These are phyloP conservation scores for Cyberlindnera mrakii DNA, from an alignment of 805 yeast species.

Conservation along the genomic window DNA sequence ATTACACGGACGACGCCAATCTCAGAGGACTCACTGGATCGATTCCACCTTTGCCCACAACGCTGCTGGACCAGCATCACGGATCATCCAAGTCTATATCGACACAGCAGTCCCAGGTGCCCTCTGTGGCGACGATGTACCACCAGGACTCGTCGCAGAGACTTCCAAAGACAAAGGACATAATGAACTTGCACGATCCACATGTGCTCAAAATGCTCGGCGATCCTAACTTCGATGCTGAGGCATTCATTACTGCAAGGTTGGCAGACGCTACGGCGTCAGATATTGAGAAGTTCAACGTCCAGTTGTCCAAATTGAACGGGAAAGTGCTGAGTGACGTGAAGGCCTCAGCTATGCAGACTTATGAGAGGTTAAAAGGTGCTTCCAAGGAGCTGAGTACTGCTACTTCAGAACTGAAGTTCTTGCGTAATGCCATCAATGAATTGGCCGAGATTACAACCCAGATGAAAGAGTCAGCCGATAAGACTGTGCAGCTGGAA, in stretches of 20 bases:
- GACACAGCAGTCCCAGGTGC: no score
- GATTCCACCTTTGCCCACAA: conserved; percentile 26
- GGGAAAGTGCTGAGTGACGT: conserved; percentile 49
- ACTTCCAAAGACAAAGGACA: conserved; percentile 4
- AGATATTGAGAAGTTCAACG: conserved; percentile 65
- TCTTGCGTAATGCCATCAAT: conserved; percentile 51
- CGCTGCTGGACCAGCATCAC: conserved; percentile 12
- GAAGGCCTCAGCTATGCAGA: conserved; percentile 51
- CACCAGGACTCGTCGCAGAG: no score
- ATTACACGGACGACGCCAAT: conserved; percentile 20
- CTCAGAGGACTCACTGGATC: conserved; percentile 8
- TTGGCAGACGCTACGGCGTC: conserved; percentile 62
- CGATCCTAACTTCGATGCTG: conserved; percentile 41
- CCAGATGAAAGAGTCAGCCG: conserved; percentile 57
- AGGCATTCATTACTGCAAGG: conserved; percentile 39
- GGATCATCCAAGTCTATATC: not conserved
- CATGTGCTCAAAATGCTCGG: conserved; percentile 30
- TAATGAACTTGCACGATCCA: conserved; percentile 16
- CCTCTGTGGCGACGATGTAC: no score
- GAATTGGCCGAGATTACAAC: conserved; percentile 55
- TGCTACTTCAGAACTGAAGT: conserved; percentile 61
- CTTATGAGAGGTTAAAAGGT: conserved; percentile 54
- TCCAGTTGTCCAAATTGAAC: conserved; percentile 44
- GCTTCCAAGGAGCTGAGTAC: conserved; percentile 53
- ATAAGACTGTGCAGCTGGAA: conserved; percentile 45